Evolutionary conservation across 139 green algal species (phyloP), one percentile per base, ranked within the genome.

Genomic region (Micractinium sp.): DNA sequence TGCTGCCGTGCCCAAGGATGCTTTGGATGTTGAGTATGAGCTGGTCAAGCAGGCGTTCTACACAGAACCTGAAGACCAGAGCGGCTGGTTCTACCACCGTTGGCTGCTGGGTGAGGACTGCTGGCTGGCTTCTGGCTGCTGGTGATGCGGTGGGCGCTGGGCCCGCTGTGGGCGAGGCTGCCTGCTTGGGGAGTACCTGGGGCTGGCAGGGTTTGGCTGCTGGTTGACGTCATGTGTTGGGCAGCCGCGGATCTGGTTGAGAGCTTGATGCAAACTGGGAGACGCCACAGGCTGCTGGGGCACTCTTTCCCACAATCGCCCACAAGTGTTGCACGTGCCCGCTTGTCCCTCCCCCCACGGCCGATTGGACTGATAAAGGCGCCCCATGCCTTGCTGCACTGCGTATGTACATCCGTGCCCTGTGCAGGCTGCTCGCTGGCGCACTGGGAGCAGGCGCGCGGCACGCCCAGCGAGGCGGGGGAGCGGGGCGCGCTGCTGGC

Each of bases 11-110:
- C 93, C 95, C 12, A 86, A 81, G 1, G 85, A 94, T 33, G 93
- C 93, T 18, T 90, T 99, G 39, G 92, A 96, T 29, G 89, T 94
- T 73, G 98, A 99, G 94, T 99, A 96, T 83, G 97, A 98, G 81
- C 94, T 99, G 90, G 96, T 99, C 66, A 89, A 86, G 71, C 94
- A 97, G 91, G 98, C 98, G 1, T 98, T 99, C 88, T 99, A 95
- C 75, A 99, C 98, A 0, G 98, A 99, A 89, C 95, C 96, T 20
- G 85, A 94, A 19, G 98, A 99, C 93, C 96, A 99, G 93, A 98
- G 95, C 81, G 95, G 93, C 82, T 99, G 96, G 96, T 92, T 99
- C 67, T 99, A 99, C 90, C 96, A 99, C 87, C 90, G 94, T 67
- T 99, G 98, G 98, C 93, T 98, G 82, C 88, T 99, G 38, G 94